Conservation (phyloP, 495 filamentous ascomycete genomes). For the Astrothelium subdiscretum region DNA sequence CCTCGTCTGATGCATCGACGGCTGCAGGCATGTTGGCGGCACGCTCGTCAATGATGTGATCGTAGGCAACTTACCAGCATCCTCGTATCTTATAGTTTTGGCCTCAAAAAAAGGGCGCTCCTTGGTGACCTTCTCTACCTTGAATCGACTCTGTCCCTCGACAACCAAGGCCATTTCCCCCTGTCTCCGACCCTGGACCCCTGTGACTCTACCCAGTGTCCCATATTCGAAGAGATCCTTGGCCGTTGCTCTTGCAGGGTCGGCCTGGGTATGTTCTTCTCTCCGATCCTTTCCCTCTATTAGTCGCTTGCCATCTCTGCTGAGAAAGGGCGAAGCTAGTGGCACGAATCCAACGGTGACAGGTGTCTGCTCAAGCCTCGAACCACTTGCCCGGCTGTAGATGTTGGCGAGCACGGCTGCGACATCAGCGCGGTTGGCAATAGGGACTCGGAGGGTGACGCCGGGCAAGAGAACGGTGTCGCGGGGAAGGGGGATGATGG, state of each 20-base stretch:
- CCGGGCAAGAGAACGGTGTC: slow-evolving; percentile 71
- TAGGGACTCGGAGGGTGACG: slow-evolving; percentile 61
- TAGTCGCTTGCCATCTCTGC: slow-evolving; percentile 56
- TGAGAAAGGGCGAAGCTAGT: slow-evolving; percentile 56
- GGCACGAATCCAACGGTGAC: slow-evolving; percentile 76
- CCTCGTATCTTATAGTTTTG: slow-evolving; percentile 52
- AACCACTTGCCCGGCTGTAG: slow-evolving; percentile 52
- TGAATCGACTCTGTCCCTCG: slow-evolving; percentile 69
- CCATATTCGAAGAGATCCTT: slow-evolving; percentile 67
- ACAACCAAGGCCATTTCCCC: slow-evolving; percentile 73
- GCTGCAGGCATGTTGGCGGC: neutral
- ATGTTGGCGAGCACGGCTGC: slow-evolving; percentile 68
- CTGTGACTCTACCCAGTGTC: slow-evolving; percentile 68
- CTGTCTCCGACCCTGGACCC: slow-evolving; percentile 67
- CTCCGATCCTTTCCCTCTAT: slow-evolving; percentile 39
- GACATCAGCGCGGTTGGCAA: slow-evolving; percentile 70
- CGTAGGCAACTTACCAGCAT: slow-evolving; percentile 42
- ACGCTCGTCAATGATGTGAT: no score
- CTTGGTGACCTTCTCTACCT: slow-evolving; percentile 58
- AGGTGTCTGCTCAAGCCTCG: slow-evolving; percentile 49
- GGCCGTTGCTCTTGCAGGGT: slow-evolving; percentile 50
- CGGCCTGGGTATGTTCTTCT: slow-evolving; percentile 30
- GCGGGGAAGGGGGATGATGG: slow-evolving; percentile 64
- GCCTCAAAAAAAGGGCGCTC: slow-evolving; percentile 82
- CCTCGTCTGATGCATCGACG: slow-evolving; percentile 40